phyloP scores from a whole-genome alignment of 2,329 filamentous ascomycete species.

The Tricladium varicosporioides region DNA sequence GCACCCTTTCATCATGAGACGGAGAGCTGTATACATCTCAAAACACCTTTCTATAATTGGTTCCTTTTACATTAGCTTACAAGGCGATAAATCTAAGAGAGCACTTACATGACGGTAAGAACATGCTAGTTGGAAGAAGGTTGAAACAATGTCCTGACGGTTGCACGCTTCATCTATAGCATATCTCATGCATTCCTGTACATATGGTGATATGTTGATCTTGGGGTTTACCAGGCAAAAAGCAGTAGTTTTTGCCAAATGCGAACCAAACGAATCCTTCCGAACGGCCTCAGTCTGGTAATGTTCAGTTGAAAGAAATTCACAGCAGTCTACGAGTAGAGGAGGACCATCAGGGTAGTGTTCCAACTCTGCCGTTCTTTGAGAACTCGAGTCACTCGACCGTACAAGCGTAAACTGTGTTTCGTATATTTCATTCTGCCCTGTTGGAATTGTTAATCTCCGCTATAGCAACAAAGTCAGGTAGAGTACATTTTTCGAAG shows the following conservation, averaged over 20 bases:
- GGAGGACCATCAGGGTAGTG: conserved; percentile 1
- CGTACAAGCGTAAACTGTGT: not conserved
- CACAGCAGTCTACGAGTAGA: conserved; percentile 1
- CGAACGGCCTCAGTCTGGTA: not conserved
- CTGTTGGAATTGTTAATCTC: not conserved
- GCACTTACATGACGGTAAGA: conserved; percentile 2
- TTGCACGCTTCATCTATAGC: not conserved
- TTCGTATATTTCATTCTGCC: not conserved
- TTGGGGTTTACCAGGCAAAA: not conserved
- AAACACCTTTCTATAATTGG: conserved; percentile 4
- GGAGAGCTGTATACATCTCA: conserved; percentile 2
- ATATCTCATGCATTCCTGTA: not conserved
- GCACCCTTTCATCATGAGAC: conserved; percentile 3
- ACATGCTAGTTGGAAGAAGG: conserved; percentile 4
- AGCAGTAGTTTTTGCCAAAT: not conserved
- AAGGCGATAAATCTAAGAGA: conserved; percentile 1
- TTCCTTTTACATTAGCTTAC: conserved; percentile 3
- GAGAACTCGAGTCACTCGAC: not conserved
- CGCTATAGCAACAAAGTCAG: not conserved
- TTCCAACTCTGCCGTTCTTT: not conserved
- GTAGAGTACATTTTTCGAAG: conserved; percentile 4
- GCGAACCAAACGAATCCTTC: not conserved
- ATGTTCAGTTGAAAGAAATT: not conserved
- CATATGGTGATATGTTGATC: not conserved
- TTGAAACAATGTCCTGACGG: conserved; percentile 2